phyloP scores from a whole-genome alignment of 1,284 basidiomycete genomes.

The Sparassis latifolia region DNA sequence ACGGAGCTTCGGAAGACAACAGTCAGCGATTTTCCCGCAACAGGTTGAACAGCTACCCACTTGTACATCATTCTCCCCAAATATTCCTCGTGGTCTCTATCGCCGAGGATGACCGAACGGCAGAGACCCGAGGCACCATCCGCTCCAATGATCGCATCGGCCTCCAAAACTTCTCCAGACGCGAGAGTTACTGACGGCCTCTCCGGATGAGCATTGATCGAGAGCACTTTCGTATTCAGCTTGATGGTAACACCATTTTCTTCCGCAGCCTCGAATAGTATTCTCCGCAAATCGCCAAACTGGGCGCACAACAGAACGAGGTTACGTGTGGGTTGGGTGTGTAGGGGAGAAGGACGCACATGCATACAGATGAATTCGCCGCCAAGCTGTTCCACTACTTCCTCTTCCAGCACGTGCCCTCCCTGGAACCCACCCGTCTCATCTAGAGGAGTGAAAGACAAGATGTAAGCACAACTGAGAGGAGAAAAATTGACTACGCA shows the following conservation, averaged over 20 bases:
- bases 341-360: constrained; percentile 10
- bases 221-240: constrained; percentile 9
- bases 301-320: constrained; percentile 3
- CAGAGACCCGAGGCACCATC: constrained; percentile 21
- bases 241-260: constrained; percentile 18
- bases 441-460: constrained; percentile 8
- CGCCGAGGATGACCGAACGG: constrained; percentile 16
- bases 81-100: constrained; percentile 8
- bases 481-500: too few relatives aligned
- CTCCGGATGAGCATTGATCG: constrained; percentile 8
- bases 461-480: too few relatives aligned
- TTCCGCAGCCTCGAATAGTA: constrained; percentile 17
- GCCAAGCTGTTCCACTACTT: constrained; percentile 21
- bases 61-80: constrained; percentile 21
- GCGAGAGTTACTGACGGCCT: constrained; percentile 19
- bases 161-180: constrained; percentile 21
- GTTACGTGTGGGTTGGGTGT: background rate
- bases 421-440: constrained; percentile 17
- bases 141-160: constrained; percentile 26
- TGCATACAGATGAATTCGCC: constrained; percentile 20
- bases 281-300: constrained; percentile 20
- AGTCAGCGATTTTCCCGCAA: too few relatives aligned
- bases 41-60: constrained; percentile 10
- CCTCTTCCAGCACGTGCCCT: constrained; percentile 20
- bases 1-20: too few relatives aligned